phyloP scores from a whole-genome alignment of 2,329 filamentous ascomycete genomes.

The Arthrinium phaeospermum region DNA sequence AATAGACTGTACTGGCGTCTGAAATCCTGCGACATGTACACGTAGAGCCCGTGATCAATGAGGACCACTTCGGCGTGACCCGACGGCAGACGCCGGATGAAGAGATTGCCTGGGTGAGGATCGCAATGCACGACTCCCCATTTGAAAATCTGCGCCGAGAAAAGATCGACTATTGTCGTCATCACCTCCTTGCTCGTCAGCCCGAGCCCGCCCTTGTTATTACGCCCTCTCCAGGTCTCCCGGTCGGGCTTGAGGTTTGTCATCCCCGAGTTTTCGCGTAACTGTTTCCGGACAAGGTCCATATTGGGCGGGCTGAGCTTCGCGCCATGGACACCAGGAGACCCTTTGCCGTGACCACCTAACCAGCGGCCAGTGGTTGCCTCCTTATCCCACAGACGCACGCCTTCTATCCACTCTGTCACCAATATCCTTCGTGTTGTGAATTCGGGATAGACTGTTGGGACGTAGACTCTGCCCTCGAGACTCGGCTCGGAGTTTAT shows the following conservation, averaged over 20 bases:
- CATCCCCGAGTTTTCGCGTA: constrained; percentile 57
- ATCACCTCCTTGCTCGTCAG: constrained; percentile 85
- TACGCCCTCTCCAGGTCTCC: constrained; percentile 75
- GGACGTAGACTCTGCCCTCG: constrained; percentile 84
- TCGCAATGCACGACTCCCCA: constrained; percentile 97
- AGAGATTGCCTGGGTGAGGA: constrained; percentile 96
- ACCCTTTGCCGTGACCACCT: constrained; percentile 76
- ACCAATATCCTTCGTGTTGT: constrained; percentile 86
- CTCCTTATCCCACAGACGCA: constrained; percentile 90
- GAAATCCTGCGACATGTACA: constrained; percentile 85
- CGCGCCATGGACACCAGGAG: constrained; percentile 75
- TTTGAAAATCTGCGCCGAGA: constrained; percentile 97
- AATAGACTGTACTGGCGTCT: constrained; percentile 85
- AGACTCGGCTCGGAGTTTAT: constrained; percentile 78
- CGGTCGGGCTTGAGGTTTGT: constrained; percentile 80
- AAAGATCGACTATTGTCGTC: constrained; percentile 95
- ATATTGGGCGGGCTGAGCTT: constrained; percentile 56
- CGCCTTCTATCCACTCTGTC: constrained; percentile 96
- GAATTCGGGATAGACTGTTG: constrained; percentile 81
- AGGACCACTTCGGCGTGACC: constrained; percentile 91
- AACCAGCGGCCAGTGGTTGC: constrained; percentile 78
- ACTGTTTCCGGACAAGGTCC: constrained; percentile 49
- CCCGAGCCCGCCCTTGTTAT: constrained; percentile 80
- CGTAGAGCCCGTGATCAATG: constrained; percentile 96
- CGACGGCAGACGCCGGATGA: constrained; percentile 82